Evolutionary conservation across 805 yeast species (phyloP).

Genomic region (Grigorovia jiainica): DNA sequence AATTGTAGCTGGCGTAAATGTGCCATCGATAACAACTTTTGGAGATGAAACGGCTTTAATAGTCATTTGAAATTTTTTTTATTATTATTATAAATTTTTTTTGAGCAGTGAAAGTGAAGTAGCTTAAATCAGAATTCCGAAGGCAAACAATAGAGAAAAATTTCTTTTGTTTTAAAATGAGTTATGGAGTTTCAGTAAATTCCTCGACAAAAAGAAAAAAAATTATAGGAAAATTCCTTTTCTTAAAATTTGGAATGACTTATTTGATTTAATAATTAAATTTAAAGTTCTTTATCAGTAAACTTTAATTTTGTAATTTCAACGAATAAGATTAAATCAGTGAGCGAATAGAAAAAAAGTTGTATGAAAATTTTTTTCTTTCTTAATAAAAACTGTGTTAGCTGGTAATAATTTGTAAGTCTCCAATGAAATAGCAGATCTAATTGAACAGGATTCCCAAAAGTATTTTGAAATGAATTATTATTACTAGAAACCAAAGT

Average conservation of each 20-base stretch:
- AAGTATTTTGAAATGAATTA: too few species aligned
- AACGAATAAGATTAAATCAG: too few species aligned
- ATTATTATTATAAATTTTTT: neutral
- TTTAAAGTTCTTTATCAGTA: neutral
- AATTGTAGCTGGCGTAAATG: conserved; percentile 50
- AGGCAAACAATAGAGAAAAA: too few species aligned
- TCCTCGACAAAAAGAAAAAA: too few species aligned
- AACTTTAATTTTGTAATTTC: neutral
- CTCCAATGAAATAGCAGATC: too few species aligned
- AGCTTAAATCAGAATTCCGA: neutral
- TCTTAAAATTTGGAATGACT: neutral
- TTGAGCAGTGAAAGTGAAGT: too few species aligned
- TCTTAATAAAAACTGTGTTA: too few species aligned
- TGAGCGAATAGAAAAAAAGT: neutral
- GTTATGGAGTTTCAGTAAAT: neutral
- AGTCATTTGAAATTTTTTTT: conserved; percentile 6
- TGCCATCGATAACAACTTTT: conserved; percentile 42
- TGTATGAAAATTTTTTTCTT: neutral
- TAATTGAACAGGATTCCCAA: too few species aligned
- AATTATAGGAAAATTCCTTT: too few species aligned
- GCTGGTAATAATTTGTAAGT: too few species aligned
- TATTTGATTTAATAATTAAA: neutral
- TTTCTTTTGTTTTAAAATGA: neutral
- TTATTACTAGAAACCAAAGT: too few species aligned
- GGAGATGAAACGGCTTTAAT: conserved; percentile 48